Evolutionary conservation across 208 protist genomes (phyloP), one percentile per base, ranked within the genome.

Genomic region (Trypanosoma avium): DNA sequence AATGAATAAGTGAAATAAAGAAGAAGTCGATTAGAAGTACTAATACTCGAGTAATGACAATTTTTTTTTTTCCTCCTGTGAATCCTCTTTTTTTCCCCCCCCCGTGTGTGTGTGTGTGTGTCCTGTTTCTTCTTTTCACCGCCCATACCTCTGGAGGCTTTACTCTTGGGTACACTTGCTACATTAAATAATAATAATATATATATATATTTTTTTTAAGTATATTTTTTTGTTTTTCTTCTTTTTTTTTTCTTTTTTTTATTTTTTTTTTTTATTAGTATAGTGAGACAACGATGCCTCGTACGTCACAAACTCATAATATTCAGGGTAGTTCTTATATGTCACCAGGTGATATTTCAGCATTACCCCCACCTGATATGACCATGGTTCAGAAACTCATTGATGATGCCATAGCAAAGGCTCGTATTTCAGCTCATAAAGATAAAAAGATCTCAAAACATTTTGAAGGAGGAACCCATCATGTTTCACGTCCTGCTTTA

Each of bases 371-470:
- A 62, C 56, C 77, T 6, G 82, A 91, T 64, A 75, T 79, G 66
- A 75, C 45, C 1, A 78, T 74, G 5, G 88, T 94, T 53, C 75
- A 90, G 78, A 67, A 69, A 36, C 68, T 92, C 30, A 85, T 94
- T 45, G 83, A 92, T 42, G 75, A 88, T 27, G 88, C 88, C 21
- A 65, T 90, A 12, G 72, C 77, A 3, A 75, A 76, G 33, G 87
- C 82, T 5, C 81, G 72, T 26, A 22, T 47, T 24, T 8, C 48
- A 42, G 36, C 50, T 6, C 15, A 27, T 17, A 61, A 36, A 17
- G 17, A 32, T 12, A 19, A 50, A 21, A 49, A 61, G 26, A 40
- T 3, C 47, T 5, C 47, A 26, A 53, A 26, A 22, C 6, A 4
- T 15, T 4, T 22, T 13, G 12, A 26, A n/a, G n/a, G 46, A 40